Conservation (phyloP, 1,284 basidiomycete species). For the Papiliotrema fonsecae region DNA sequence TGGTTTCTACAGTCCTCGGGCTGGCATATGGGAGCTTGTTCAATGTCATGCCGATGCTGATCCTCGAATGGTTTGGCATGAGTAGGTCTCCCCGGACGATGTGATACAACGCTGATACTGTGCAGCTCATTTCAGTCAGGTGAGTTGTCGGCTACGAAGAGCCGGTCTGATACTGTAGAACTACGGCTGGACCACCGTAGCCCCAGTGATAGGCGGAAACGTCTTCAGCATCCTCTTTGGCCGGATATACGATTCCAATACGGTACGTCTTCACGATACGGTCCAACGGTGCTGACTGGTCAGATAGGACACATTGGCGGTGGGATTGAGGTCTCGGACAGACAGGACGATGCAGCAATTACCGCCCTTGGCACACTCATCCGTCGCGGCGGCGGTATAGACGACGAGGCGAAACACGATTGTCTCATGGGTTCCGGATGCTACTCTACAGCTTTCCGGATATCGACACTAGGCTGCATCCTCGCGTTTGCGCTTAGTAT, state of each 20-base stretch:
- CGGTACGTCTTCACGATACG: conserved; percentile 28
- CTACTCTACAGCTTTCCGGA: conserved; percentile 42
- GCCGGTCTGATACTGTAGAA: conserved; percentile 73
- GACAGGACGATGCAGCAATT: background rate
- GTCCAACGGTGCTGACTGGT: background rate
- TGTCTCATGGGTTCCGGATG: conserved; percentile 37
- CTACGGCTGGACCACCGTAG: conserved; percentile 72
- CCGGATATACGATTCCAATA: conserved; percentile 67
- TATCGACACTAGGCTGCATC: conserved; percentile 32
- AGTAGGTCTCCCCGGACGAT: conserved; percentile 47
- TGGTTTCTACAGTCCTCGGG: conserved; percentile 66
- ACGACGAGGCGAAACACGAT: conserved; percentile 11
- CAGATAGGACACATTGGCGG: conserved; percentile 5
- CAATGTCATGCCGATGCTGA: conserved; percentile 68
- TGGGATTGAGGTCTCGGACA: background rate
- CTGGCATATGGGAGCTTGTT: conserved; percentile 74
- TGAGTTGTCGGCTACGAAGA: background rate
- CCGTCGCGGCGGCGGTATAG: conserved; percentile 1
- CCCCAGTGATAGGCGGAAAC: conserved; percentile 76
- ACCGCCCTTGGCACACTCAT: background rate
- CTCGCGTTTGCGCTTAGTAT: conserved; percentile 38
- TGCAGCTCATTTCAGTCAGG: conserved; percentile 14
- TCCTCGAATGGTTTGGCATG: conserved; percentile 83
- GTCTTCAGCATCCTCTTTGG: conserved; percentile 81
- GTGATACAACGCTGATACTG: background rate